phyloP scores from a whole-genome alignment of 108 stramenopile genomes.

The Nannochloropsis salina region DNA sequence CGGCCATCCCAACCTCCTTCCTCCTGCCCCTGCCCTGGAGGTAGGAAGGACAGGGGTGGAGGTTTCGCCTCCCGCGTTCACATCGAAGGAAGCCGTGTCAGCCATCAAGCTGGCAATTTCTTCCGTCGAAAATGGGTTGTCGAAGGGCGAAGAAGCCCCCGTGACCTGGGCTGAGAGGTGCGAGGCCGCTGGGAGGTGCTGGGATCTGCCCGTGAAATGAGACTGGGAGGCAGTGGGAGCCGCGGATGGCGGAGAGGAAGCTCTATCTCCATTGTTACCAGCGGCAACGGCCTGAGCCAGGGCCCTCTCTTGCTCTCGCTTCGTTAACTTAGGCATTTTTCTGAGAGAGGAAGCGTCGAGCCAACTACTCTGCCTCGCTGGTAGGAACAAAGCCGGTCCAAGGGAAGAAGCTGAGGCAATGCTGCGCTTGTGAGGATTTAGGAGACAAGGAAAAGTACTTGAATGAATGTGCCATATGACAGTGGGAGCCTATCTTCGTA shows the following conservation, averaged over 20 bases:
- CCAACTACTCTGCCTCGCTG: too few species aligned
- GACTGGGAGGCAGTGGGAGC: background rate
- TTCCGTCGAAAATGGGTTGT: background rate
- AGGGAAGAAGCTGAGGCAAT: too few species aligned
- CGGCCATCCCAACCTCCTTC: too few species aligned
- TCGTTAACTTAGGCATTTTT: background rate
- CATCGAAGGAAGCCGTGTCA: conserved; percentile 7
- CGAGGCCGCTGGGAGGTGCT: background rate
- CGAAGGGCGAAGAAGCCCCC: background rate
- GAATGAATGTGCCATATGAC: too few species aligned
- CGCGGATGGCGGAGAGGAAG: background rate
- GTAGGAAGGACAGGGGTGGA: too few species aligned
- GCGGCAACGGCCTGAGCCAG: background rate
- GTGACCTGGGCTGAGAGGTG: background rate
- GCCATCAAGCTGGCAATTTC: background rate
- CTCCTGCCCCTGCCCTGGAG: too few species aligned
- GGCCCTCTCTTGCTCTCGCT: background rate
- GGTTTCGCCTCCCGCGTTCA: background rate
- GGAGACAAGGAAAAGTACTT: too few species aligned
- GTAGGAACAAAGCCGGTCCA: too few species aligned
- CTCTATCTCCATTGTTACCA: background rate
- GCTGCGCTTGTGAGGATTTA: too few species aligned
- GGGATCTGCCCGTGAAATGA: too few species aligned
- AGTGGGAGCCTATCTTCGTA: too few species aligned
- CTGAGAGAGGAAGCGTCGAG: too few species aligned